These are phyloP conservation scores for Chlamydomonas asymmetrica DNA, from an alignment of 139 green algal species.

Conservation along the genomic window DNA sequence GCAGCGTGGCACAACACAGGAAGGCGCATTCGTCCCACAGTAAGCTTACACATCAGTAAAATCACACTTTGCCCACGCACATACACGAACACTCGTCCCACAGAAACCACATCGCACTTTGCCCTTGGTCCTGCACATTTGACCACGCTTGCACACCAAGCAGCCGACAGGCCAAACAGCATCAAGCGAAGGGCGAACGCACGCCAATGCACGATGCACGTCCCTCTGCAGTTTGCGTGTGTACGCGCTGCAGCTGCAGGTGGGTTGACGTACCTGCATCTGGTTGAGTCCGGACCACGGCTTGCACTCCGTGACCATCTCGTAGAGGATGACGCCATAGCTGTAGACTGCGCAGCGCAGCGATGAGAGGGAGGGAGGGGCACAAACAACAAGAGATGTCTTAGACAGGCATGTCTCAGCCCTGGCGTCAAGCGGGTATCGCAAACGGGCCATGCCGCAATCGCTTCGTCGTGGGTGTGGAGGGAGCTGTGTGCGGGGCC, in stretches of 20 bases:
- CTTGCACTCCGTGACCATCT: conserved; percentile 81
- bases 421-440: no score
- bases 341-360: conserved; percentile 54
- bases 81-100: no score
- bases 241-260: neutral
- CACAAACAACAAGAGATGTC: no score
- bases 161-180: neutral
- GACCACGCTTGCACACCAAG: no score
- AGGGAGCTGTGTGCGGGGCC: no score
- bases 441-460: no score
- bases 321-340: conserved; percentile 81
- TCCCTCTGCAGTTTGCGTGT: neutral
- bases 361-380: no score
- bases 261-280: conserved; percentile 64
- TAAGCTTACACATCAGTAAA: neutral
- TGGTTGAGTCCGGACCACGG: conserved; percentile 85
- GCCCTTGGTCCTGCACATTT: no score
- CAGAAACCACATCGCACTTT: no score
- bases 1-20: neutral
- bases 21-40: neutral
- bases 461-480: no score
- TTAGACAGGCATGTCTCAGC: no score
- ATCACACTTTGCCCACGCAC: no score
- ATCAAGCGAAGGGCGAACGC: neutral
- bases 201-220: neutral